Base-by-base conservation (phyloP, 169 alveolate species). In the Neospora caninum region DNA sequence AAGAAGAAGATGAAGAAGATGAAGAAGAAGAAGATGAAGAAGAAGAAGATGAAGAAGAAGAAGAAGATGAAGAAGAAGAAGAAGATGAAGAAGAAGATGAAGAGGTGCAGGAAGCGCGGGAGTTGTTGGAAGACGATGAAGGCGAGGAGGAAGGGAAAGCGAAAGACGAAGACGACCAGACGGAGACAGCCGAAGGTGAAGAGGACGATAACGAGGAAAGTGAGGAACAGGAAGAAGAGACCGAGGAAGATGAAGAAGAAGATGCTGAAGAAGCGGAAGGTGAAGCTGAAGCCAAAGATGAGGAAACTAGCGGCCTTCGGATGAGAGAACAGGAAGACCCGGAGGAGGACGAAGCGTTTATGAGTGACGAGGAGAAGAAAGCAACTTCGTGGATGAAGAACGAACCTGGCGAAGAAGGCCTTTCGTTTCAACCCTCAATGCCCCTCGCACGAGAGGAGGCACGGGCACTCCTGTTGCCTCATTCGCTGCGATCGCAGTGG, bases 401-500 rank as follows among this genome's bases (percentile, higher is more conserved):
- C 41, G 89, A 43, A 4, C 13, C 31, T 18, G 89, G 89, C 31
- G 89, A 82, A 82, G 89, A 82, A 41, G 39, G 31, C 18, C 89
- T 82, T 41, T 9, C 89, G 38, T 82, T 41, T 34, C 31, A 82
- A 34, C 89, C 89, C 69, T 27, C 53, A 49, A 67, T 29, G 13
- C 69, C 54, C 20, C 69, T 82, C 69, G 13, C 89, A 0, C n/a
- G 67, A 39, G 89, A 82, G 4, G 89, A 9, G 16, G 67, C 67
- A 6, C 53, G 64, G 6, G 2, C 67, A 67, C 89, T 82, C 10
- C 89, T 82, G 38, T 29, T 22, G 6, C 54, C 54, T 6, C 41
- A 42, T 18, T 27, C 89, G 10, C 89, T 82, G 41, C 34, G 39
- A 20, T 82, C 89, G 54, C 89, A 82, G 89, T 82, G 89, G 89